phyloP scores from a whole-genome alignment of 192 early-diverging fungal genomes.

The Chytriomyces hyalinus region DNA sequence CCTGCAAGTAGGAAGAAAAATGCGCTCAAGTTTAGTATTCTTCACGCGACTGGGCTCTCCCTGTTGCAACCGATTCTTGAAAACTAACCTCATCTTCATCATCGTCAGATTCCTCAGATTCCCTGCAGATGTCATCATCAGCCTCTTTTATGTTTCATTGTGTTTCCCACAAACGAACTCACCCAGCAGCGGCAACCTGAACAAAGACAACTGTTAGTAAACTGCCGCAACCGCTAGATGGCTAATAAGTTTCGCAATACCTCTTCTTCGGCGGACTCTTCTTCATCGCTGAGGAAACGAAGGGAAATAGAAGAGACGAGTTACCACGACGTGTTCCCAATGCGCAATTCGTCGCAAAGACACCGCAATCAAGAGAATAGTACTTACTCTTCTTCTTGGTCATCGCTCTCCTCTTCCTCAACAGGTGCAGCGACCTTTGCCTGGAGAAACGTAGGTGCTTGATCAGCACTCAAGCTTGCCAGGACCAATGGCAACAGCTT shows the following conservation, averaged over 20 bases:
- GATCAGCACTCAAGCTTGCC: not conserved
- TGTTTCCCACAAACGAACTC: no score
- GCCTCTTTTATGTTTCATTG: not conserved
- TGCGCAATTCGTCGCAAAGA: not conserved
- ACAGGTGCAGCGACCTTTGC: not conserved
- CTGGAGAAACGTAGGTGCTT: not conserved
- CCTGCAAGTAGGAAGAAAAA: not conserved
- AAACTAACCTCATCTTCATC: slow-evolving; percentile 13
- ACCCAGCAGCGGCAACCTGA: not conserved
- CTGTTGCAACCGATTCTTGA: not conserved
- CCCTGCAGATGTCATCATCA: not conserved
- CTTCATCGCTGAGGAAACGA: not conserved
- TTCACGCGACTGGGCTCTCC: not conserved
- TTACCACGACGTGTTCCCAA: not conserved
- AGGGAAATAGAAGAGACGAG: not conserved
- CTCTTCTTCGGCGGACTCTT: slow-evolving; percentile 20
- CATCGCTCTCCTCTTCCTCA: slow-evolving; percentile 14
- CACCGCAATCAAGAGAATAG: not conserved
- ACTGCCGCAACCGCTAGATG: no score
- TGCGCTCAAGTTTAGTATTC: not conserved
- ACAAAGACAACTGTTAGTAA: slow-evolving; percentile 1
- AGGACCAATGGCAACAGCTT: not conserved
- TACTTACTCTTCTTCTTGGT: not conserved
- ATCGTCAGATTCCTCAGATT: not conserved
- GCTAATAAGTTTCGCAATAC: not conserved